phyloP scores from a whole-genome alignment of 139 green algal genomes.

The Closterium sp. region DNA sequence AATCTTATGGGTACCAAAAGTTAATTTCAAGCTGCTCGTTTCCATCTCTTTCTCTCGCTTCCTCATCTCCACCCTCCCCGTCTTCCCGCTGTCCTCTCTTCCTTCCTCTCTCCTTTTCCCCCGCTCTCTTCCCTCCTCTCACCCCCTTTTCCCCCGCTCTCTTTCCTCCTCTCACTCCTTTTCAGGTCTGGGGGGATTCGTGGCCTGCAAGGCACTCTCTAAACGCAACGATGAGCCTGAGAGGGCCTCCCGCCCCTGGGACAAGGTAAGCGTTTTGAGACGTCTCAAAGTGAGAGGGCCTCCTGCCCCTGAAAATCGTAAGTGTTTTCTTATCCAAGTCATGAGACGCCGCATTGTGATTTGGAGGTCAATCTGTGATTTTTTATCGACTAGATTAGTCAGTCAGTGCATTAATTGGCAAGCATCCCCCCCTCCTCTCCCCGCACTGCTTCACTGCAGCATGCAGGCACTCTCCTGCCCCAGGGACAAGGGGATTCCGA shows the following conservation, averaged over 20 bases:
- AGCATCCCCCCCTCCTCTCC: no score
- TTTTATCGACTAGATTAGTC: no score
- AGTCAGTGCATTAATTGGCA: no score
- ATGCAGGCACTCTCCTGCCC: no score
- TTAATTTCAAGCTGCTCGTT: no score
- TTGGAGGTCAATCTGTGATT: no score
- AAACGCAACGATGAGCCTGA: conserved; percentile 83
- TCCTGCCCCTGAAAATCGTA: no score
- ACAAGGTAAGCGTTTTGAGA: conserved; percentile 55
- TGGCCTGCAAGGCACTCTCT: conserved; percentile 94
- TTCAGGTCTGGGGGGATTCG: conserved; percentile 86
- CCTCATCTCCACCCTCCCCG: background rate
- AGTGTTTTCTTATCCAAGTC: no score
- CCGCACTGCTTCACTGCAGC: no score
- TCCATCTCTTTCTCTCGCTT: no score
- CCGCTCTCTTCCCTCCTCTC: background rate
- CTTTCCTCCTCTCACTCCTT: background rate
- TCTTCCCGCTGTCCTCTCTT: background rate
- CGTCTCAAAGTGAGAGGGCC: no score
- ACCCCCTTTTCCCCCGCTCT: background rate
- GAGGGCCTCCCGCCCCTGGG: conserved; percentile 92
- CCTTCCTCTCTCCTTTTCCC: background rate
- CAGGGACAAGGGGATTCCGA: background rate
- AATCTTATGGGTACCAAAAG: background rate
- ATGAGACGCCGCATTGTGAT: no score